Evolutionary conservation across 805 yeast species (phyloP), one percentile per base, ranked within the genome.

Genomic region (Saturnispora zaruensis): DNA sequence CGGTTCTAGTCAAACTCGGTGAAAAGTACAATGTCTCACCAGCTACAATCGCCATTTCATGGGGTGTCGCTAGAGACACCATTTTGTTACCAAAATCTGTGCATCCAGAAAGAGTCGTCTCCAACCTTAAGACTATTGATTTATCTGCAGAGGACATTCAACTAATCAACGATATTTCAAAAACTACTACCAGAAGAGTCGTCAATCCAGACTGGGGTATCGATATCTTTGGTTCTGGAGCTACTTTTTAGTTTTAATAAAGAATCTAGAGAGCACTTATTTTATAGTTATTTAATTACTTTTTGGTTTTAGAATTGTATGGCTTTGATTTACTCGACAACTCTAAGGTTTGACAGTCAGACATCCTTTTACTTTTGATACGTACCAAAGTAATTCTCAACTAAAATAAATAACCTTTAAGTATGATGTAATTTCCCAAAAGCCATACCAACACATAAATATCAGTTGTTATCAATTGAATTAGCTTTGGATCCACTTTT

Each of bases 21-120:
- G 61, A 73, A 43, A 76, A 73, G 53, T 63, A 71, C 54, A 58
- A 59, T 11, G 72, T 67, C 37, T 55, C 70, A 4, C 73, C 81
- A 3, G 84, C 82, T 20, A 75, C 75, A 44, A 63, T 81, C 16
- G 62, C 77, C 43, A 66, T 81, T 45, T 73, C 80, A 26, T 81
- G 86, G 86, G 78, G 76, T 43, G 64, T 77, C 30, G 68, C 72
- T 58, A 76, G 84, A 65, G 77, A 75, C 6, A 67, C 75, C 20
- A 64, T 65, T 33, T 68, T 67, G 11, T 57, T 70, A 48, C 74
- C 73, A 41, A 70, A 68, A 52, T 67, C 72, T 9, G 65, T 60
- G 13, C 55, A 53, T 21, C 55, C 59, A 14, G 51, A 51, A 14
- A 61, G 74, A 59, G 62, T 74, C 36, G 64, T 51, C 18, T 55